Conservation (phyloP, 148 eudicot species). For the Oxyria digyna region DNA sequence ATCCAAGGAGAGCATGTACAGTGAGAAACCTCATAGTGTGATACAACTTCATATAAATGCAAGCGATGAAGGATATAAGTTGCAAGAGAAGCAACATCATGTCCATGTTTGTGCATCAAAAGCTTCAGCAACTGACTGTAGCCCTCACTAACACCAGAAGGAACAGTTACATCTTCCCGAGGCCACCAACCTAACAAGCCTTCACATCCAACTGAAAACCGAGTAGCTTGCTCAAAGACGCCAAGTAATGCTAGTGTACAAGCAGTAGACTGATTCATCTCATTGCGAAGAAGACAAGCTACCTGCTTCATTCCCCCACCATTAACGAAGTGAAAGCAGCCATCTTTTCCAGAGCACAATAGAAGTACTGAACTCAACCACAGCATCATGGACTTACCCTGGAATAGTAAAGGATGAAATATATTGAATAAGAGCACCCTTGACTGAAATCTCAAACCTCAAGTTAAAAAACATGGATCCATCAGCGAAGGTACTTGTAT, state of each 20-base stretch:
- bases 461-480: not conserved
- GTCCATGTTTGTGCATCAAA: conserved; percentile 67
- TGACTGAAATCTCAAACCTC: not conserved
- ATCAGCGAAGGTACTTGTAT: not conserved
- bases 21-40: conserved; percentile 74
- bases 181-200: conserved; percentile 99
- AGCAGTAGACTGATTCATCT: conserved; percentile 36
- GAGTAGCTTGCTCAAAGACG: conserved; percentile 82
- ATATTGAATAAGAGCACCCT: not conserved
- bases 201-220: conserved; percentile 85
- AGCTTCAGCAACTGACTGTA: conserved; percentile 76
- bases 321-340: conserved; percentile 87
- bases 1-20: not conserved
- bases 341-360: conserved; percentile 68
- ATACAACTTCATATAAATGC: conserved; percentile 83
- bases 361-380: conserved; percentile 71
- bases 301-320: conserved; percentile 83
- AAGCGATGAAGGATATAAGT: conserved; percentile 83
- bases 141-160: conserved; percentile 68
- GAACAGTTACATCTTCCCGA: conserved; percentile 71
- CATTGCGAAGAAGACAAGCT: conserved; percentile 32
- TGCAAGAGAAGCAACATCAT: conserved; percentile 77
- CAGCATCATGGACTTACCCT: conserved; percentile 49
- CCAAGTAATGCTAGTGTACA: conserved; percentile 66
- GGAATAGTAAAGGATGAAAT: conserved; percentile 16